These are phyloP conservation scores for Beauveria rudraprayagi DNA, from an alignment of 2,329 filamentous ascomycete genomes.

Conservation along the genomic window DNA sequence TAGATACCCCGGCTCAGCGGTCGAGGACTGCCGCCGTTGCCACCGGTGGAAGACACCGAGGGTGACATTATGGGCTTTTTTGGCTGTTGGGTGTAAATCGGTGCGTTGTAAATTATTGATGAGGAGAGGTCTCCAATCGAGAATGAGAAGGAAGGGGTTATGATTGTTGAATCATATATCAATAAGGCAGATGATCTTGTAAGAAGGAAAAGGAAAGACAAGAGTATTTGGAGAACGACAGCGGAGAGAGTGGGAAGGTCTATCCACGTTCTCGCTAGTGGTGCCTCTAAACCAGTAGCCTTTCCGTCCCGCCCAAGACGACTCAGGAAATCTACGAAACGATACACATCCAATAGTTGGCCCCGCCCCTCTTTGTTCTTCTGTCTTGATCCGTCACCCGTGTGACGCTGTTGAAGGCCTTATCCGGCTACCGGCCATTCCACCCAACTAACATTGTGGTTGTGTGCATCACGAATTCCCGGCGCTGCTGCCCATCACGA, in stretches of 20 bases:
- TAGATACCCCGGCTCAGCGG: constrained; percentile 51
- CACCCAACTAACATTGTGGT: too few relatives aligned
- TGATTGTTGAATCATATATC: background rate
- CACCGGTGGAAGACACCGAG: constrained; percentile 5
- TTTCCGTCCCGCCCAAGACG: background rate
- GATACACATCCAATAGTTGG: background rate
- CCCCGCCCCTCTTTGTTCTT: background rate
- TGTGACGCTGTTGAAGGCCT: background rate
- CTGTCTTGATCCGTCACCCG: background rate
- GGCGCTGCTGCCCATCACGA: too few relatives aligned
- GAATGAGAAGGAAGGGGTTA: background rate
- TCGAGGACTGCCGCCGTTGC: constrained; percentile 22
- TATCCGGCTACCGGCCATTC: too few relatives aligned
- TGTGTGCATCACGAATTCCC: too few relatives aligned
- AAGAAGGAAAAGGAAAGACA: background rate
- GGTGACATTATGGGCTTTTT: constrained; percentile 6
- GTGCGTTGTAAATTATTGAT: background rate
- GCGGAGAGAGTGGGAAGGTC: background rate
- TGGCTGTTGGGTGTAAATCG: background rate
- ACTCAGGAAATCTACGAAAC: background rate
- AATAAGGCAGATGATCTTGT: too few relatives aligned
- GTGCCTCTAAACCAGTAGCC: background rate
- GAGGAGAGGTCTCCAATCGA: background rate
- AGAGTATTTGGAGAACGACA: background rate
- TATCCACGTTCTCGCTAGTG: background rate